Percentiles rank a stretch among this genome's conserved stretches.
phyloP scores from a whole-genome alignment of 1,284 basidiomycete genomes.

The Sanghuangporus sanghuang region DNA sequence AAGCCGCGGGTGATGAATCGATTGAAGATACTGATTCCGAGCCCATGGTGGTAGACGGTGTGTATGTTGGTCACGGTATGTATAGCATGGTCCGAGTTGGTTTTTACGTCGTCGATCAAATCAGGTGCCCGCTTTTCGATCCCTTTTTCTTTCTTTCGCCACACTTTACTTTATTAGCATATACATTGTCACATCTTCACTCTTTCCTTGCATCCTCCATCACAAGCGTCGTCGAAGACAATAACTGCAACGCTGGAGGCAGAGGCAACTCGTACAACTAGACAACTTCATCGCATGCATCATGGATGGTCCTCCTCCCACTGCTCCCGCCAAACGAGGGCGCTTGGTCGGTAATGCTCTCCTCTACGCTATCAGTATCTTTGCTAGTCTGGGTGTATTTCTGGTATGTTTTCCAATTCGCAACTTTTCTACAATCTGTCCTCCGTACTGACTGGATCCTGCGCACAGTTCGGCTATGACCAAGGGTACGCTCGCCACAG shows the following conservation, averaged over 20 bases:
- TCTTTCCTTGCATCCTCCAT: not conserved
- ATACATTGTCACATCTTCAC: not conserved
- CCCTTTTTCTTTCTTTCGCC: not conserved
- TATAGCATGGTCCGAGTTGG: not conserved
- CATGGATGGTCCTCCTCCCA: constrained; percentile 35
- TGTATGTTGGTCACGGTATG: not conserved
- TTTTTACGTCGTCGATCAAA: not conserved
- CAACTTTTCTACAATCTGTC: constrained; percentile 17
- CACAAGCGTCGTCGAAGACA: not conserved
- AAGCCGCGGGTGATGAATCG: constrained; percentile 34
- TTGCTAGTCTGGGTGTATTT: constrained; percentile 86
- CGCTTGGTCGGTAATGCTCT: constrained; percentile 73
- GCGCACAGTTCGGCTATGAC: constrained; percentile 80
- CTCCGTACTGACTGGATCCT: constrained; percentile 18
- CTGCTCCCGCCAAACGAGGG: constrained; percentile 24
- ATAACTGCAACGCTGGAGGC: not conserved
- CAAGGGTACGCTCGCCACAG: constrained; percentile 60
- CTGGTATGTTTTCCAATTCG: constrained; percentile 46
- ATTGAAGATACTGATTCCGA: constrained; percentile 41
- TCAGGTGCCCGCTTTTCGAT: not conserved
- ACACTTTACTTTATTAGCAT: not conserved
- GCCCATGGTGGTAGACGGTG: constrained; percentile 26
- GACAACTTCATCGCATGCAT: constrained; percentile 29
- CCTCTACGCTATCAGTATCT: constrained; percentile 78
- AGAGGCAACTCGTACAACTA: constrained; percentile 6